phyloP scores from a whole-genome alignment of 345 rosid genomes.

The Acer yangbiense region DNA sequence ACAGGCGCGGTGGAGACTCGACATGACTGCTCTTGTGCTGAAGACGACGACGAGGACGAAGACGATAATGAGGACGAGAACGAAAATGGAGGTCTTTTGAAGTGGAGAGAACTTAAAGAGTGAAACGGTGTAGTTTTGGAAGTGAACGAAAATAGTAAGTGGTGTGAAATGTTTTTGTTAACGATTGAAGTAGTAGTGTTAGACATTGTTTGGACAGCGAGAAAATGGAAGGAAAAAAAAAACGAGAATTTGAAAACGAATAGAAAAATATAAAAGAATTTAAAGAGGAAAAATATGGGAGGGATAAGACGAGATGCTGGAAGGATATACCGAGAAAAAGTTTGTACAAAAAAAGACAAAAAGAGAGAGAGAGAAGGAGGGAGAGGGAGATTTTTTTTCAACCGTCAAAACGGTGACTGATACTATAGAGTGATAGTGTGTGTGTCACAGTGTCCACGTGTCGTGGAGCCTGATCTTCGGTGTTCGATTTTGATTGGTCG shows the following conservation, averaged over 20 bases:
- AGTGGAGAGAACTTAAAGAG: conserved; percentile 25
- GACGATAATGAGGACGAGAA: conserved; percentile 31
- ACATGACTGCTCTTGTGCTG: conserved; percentile 20
- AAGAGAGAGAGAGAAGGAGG: background rate
- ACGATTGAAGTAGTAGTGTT: conserved; percentile 39
- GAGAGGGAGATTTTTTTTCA: background rate
- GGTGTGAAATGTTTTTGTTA: conserved; percentile 20
- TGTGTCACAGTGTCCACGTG: background rate
- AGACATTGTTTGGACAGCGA: conserved; percentile 41
- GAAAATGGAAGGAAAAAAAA: background rate
- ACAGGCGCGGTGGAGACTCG: conserved; percentile 73
- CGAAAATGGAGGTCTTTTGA: conserved; percentile 29
- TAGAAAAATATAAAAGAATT: conserved; percentile 20
- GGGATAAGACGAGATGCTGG: conserved; percentile 61
- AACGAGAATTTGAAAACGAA: conserved; percentile 5
- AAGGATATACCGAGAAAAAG: conserved; percentile 60
- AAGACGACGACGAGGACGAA: background rate
- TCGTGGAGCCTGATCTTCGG: background rate
- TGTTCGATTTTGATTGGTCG: background rate
- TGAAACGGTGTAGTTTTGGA: conserved; percentile 28
- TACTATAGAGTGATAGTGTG: background rate
- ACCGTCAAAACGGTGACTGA: background rate
- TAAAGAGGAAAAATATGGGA: conserved; percentile 20
- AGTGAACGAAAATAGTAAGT: conserved; percentile 32
- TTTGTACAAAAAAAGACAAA: background rate